Conservation (phyloP, 495 filamentous ascomycete genomes). For the Podospora tetraspora region DNA sequence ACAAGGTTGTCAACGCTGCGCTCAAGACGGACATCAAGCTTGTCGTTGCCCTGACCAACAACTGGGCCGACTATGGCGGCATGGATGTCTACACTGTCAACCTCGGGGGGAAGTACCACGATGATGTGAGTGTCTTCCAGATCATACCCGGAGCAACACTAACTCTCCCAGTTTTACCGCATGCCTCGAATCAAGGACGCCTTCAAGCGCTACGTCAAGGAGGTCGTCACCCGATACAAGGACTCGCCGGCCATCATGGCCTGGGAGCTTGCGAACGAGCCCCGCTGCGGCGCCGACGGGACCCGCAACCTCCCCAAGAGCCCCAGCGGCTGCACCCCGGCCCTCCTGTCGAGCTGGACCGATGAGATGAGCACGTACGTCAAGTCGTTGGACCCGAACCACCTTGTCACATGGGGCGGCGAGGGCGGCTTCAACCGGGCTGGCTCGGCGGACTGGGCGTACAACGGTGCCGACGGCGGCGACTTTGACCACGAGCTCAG, state of each 20-base stretch:
- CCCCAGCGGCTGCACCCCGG: slow-evolving; percentile 35
- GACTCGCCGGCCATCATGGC: slow-evolving; percentile 46
- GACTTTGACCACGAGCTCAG: slow-evolving; percentile 58
- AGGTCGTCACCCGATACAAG: slow-evolving; percentile 46
- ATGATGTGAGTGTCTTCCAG: slow-evolving; percentile 24
- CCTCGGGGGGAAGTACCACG: slow-evolving; percentile 36
- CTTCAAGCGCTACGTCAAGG: slow-evolving; percentile 49
- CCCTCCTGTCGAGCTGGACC: slow-evolving; percentile 43
- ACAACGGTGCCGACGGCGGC: slow-evolving; percentile 54
- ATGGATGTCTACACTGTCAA: slow-evolving; percentile 42
- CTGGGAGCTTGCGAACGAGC: slow-evolving; percentile 55
- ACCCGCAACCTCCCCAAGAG: slow-evolving; percentile 39
- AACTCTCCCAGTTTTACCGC: slow-evolving; percentile 37
- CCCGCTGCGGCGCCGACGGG: slow-evolving; percentile 40
- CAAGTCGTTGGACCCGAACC: slow-evolving; percentile 46
- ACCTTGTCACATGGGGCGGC: slow-evolving; percentile 50
- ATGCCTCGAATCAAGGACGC: slow-evolving; percentile 35
- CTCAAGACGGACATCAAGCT: slow-evolving; percentile 54
- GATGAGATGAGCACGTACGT: slow-evolving; percentile 44
- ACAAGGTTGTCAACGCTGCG: slow-evolving; percentile 60
- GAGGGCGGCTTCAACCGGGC: slow-evolving; percentile 44
- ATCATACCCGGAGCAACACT: not conserved
- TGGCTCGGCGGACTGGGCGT: slow-evolving; percentile 51
- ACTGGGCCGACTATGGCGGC: slow-evolving; percentile 51
- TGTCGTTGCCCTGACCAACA: slow-evolving; percentile 50